A percentile compares a stretch with the other conserved stretches of the same genome.
These are phyloP conservation scores for Trichoderma oligosporum DNA, from an alignment of 2,329 filamentous ascomycete species.

Conservation along the genomic window DNA sequence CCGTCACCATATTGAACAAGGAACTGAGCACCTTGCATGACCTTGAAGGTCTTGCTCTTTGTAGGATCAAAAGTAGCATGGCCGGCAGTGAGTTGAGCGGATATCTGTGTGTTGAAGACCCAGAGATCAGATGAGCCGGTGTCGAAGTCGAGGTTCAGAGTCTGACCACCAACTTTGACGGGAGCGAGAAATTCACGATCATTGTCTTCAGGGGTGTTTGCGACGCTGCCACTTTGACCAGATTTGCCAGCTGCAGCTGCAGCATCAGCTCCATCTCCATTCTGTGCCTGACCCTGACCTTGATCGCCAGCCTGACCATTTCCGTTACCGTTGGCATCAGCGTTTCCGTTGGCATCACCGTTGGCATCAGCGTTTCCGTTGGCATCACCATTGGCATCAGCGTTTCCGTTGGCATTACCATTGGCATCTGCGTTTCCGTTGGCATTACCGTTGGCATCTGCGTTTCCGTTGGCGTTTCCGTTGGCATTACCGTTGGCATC, in stretches of 20 bases:
- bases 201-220: slow-evolving; percentile 57
- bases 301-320: neutral
- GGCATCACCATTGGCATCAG: neutral
- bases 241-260: neutral
- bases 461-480: slow-evolving; percentile 12
- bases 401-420: neutral
- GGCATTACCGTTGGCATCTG: neutral
- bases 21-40: slow-evolving; percentile 49
- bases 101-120: slow-evolving; percentile 63
- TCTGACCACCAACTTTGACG: slow-evolving; percentile 66
- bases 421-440: slow-evolving; percentile 2
- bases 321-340: neutral
- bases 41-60: slow-evolving; percentile 35
- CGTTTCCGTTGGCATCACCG: neutral
- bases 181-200: slow-evolving; percentile 66
- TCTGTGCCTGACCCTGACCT: slow-evolving; percentile 3
- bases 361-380: slow-evolving; percentile 1
- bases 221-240: slow-evolving; percentile 49
- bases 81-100: slow-evolving; percentile 39
- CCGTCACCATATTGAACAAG: slow-evolving; percentile 66
- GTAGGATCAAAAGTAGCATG: slow-evolving; percentile 45
- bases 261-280: neutral
- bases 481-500: neutral
- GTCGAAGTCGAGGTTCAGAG: slow-evolving; percentile 67
- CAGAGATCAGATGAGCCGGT: slow-evolving; percentile 74